A percentile compares a stretch with the other conserved stretches of the same genome.
Conservation (phyloP, 2,329 filamentous ascomycete species). For the Cercospora sp. region DNA sequence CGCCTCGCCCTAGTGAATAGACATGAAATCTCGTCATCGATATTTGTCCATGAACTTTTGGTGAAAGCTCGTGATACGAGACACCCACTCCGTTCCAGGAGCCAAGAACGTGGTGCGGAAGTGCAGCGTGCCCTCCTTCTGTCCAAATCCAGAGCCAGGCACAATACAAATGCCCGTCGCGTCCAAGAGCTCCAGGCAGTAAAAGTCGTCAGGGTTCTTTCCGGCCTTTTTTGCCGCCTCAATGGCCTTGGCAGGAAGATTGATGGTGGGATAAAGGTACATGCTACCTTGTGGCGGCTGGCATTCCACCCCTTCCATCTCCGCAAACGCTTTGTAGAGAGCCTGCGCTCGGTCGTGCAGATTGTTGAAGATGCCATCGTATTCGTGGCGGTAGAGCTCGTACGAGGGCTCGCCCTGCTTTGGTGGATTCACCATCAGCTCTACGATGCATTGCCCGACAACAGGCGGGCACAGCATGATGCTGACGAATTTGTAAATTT, state of each 20-base stretch:
- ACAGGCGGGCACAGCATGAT: conserved; percentile 97
- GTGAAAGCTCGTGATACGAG: conserved; percentile 86
- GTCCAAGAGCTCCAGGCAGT: conserved; percentile 86
- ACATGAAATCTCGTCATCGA: conserved; percentile 36
- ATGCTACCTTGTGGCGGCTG: conserved; percentile 89
- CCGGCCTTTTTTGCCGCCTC: conserved; percentile 72
- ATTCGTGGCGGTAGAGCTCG: conserved; percentile 81
- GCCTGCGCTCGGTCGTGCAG: conserved; percentile 78
- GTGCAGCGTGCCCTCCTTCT: conserved; percentile 86
- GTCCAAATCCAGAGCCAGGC: conserved; percentile 88
- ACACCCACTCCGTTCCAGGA: conserved; percentile 92
- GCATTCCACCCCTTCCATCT: conserved; percentile 96
- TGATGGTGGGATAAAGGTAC: conserved; percentile 98
- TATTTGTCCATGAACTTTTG: conserved; percentile 85
- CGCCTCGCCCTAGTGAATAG: background rate
- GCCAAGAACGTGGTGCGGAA: conserved; percentile 97
- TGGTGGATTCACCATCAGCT: conserved; percentile 97
- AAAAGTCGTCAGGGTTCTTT: conserved; percentile 84
- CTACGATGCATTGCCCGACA: conserved; percentile 91
- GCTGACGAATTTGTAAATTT: conserved; percentile 98
- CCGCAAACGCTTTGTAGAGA: conserved; percentile 82
- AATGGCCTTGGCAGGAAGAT: conserved; percentile 70
- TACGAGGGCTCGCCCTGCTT: conserved; percentile 78
- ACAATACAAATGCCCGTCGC: conserved; percentile 94
- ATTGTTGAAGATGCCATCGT: conserved; percentile 75